Evolutionary conservation across 345 rosid genomes (phyloP).

Genomic region (Populus euphratica): DNA sequence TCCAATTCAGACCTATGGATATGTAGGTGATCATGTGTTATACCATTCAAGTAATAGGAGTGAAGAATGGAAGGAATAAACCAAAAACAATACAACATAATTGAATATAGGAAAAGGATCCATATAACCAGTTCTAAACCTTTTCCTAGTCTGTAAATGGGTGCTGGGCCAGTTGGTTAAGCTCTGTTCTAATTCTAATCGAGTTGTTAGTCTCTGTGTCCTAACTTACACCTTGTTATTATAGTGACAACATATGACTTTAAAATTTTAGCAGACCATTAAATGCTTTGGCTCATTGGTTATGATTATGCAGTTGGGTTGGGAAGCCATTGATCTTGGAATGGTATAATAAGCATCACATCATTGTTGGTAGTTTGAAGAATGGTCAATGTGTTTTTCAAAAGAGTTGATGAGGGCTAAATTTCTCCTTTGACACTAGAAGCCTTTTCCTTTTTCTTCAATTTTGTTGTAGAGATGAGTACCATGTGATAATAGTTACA

Average conservation of each 20-base stretch:
- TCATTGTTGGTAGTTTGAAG: neutral
- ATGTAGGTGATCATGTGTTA: neutral
- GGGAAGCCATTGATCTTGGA: neutral
- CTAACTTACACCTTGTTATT: neutral
- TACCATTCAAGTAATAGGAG: neutral
- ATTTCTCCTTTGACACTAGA: neutral
- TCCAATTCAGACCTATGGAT: neutral
- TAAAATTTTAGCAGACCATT: neutral
- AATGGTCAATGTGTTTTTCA: neutral
- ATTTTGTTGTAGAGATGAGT: neutral
- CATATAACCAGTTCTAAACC: neutral
- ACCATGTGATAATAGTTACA: neutral
- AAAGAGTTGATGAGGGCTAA: neutral
- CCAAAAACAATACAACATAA: neutral
- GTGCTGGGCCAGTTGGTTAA: neutral
- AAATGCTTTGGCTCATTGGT: neutral
- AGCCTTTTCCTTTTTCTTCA: neutral
- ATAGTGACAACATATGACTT: neutral
- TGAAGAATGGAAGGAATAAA: neutral
- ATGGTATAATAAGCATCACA: neutral
- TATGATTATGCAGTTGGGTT: neutral
- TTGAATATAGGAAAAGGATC: neutral
- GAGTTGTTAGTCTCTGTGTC: neutral
- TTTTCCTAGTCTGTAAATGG: neutral
- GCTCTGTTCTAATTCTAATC: neutral